Evolutionary conservation across 306 rosid species (phyloP).

Genomic region (Trifolium dubium): DNA sequence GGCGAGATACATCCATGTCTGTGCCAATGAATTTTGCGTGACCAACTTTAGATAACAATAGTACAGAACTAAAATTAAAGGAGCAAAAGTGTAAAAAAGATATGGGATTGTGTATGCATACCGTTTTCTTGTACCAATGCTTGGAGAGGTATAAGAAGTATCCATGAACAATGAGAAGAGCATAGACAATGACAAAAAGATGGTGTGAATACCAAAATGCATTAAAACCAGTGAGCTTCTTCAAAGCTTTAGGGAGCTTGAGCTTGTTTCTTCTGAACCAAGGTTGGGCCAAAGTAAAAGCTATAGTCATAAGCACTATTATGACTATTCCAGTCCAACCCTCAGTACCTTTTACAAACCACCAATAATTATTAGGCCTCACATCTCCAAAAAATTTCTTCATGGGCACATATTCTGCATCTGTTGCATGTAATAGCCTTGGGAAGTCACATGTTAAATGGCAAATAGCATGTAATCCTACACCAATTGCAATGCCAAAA

Average conservation of each 20-base stretch:
- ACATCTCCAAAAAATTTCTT: constrained; percentile 58
- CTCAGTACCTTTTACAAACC: constrained; percentile 89
- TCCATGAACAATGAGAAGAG: constrained; percentile 75
- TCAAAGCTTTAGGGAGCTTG: constrained; percentile 67
- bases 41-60: constrained; percentile 23
- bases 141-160: constrained; percentile 77
- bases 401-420: constrained; percentile 67
- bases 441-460: constrained; percentile 93
- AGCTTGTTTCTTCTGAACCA: constrained; percentile 75
- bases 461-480: constrained; percentile 62
- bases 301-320: constrained; percentile 81
- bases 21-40: constrained; percentile 14
- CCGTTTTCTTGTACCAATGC: constrained; percentile 88
- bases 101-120: constrained; percentile 35
- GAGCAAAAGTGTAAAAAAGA: neutral
- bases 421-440: constrained; percentile 63
- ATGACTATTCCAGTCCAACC: constrained; percentile 91
- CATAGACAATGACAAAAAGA: constrained; percentile 80
- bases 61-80: neutral
- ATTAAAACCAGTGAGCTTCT: constrained; percentile 82
- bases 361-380: constrained; percentile 79
- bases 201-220: constrained; percentile 98
- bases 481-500: constrained; percentile 73
- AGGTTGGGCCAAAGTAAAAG: constrained; percentile 82
- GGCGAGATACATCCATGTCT: constrained; percentile 94